Percentiles rank a stretch among this genome's conserved stretches.
phyloP scores from a whole-genome alignment of 1,284 basidiomycete genomes.

The Pterula multifida region DNA sequence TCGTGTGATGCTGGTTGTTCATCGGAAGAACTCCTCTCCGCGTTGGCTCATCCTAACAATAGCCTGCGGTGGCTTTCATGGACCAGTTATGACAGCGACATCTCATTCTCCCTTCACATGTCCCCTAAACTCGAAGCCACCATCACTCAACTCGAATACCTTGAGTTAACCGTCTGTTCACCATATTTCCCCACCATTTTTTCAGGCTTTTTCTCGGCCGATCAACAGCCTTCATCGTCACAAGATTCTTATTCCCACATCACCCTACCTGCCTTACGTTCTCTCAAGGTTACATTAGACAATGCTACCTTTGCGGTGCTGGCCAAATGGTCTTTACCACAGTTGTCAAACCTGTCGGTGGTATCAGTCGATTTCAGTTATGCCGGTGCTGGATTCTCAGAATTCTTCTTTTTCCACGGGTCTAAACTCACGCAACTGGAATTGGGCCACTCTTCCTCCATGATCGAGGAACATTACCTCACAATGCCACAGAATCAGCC shows the following conservation, averaged over 20 bases:
- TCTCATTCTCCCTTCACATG: conserved; percentile 44
- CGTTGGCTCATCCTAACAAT: conserved; percentile 41
- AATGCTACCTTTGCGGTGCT: conserved; percentile 57
- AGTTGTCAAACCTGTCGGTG: conserved; percentile 47
- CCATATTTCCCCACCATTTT: conserved; percentile 15
- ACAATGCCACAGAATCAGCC: conserved; percentile 11
- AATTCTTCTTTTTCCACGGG: conserved; percentile 57
- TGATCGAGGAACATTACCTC: conserved; percentile 47
- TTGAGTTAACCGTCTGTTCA: conserved; percentile 30
- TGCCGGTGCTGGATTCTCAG: conserved; percentile 44
- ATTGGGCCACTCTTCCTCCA: conserved; percentile 54
- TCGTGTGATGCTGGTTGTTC: conserved; percentile 31
- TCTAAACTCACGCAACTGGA: conserved; percentile 48
- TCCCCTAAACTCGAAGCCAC: conserved; percentile 38
- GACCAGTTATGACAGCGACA: conserved; percentile 54
- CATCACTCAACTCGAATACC: conserved; percentile 45
- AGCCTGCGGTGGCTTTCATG: conserved; percentile 46
- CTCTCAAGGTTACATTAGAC: conserved; percentile 58
- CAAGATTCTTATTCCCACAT: conserved; percentile 14
- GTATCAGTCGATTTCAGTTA: conserved; percentile 58
- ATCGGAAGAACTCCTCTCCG: conserved; percentile 41
- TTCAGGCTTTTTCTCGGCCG: conserved; percentile 15
- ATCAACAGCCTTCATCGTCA: conserved; percentile 11
- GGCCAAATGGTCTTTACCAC: conserved; percentile 35
- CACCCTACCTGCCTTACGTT: conserved; percentile 41